Evolutionary conservation across 2,329 filamentous ascomycete genomes (phyloP).

Genomic region (Endocalyx cinctus): DNA sequence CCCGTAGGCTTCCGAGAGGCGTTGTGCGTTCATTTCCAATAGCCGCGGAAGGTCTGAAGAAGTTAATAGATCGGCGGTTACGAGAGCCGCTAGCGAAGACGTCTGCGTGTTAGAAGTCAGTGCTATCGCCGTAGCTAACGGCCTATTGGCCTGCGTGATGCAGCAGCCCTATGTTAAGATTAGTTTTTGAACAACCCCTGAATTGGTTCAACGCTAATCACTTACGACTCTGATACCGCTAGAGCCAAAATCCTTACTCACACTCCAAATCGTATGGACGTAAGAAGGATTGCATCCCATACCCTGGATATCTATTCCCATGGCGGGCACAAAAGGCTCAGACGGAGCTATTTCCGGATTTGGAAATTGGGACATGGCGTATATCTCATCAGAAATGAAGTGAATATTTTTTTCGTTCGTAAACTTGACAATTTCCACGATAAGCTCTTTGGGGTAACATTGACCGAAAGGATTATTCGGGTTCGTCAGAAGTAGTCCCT

Average conservation of each 20-base stretch:
- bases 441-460: slow-evolving; percentile 16
- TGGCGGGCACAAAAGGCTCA: slow-evolving; percentile 1
- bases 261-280: slow-evolving; percentile 9
- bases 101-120: slow-evolving; percentile 6
- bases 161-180: too few relatives aligned
- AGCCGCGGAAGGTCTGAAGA: slow-evolving; percentile 2
- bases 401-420: slow-evolving; percentile 18
- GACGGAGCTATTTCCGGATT: background rate
- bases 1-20: slow-evolving; percentile 4
- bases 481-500: slow-evolving; percentile 20
- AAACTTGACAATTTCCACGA: slow-evolving; percentile 17
- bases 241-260: slow-evolving; percentile 10
- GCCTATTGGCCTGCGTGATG: slow-evolving; percentile 6
- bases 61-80: slow-evolving; percentile 1
- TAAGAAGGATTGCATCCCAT: slow-evolving; percentile 2
- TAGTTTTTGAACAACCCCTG: too few relatives aligned
- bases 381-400: slow-evolving; percentile 24
- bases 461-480: slow-evolving; percentile 22
- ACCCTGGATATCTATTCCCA: slow-evolving; percentile 1
- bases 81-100: slow-evolving; percentile 4
- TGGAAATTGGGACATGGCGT: slow-evolving; percentile 14
- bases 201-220: too few relatives aligned
- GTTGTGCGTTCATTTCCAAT: slow-evolving; percentile 1
- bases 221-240: slow-evolving; percentile 30
- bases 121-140: slow-evolving; percentile 2